A percentile compares a stretch with the other conserved stretches of the same genome.
Conservation (phyloP, 805 yeast genomes). For the Hanseniaspora valbyensis region DNA sequence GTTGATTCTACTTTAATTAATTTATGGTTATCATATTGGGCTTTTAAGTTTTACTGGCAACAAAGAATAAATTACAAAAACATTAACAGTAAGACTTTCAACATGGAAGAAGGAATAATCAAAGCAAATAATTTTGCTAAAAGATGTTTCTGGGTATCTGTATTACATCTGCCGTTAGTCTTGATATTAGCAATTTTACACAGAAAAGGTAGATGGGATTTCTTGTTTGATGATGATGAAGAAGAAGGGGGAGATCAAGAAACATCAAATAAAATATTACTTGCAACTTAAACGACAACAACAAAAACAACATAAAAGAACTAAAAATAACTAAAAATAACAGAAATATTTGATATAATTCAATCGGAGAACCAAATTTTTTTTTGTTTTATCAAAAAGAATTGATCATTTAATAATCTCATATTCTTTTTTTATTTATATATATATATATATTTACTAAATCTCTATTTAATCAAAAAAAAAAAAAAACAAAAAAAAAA, state of each 20-base stretch:
- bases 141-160: slow-evolving; percentile 85
- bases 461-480: no score
- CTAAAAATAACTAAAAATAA: not conserved
- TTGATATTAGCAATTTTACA: slow-evolving; percentile 86
- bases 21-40: slow-evolving; percentile 73
- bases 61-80: slow-evolving; percentile 50
- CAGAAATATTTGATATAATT: not conserved
- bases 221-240: slow-evolving; percentile 35
- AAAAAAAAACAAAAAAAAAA: no score
- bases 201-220: slow-evolving; percentile 91
- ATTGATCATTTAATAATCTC: not conserved
- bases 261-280: not conserved
- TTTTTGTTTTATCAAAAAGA: no score
- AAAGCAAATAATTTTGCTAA: slow-evolving; percentile 63
- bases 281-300: not conserved
- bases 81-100: slow-evolving; percentile 30
- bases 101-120: slow-evolving; percentile 41
- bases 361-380: not conserved
- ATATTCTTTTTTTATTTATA: not conserved
- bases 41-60: slow-evolving; percentile 77
- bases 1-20: slow-evolving; percentile 75
- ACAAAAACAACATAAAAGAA: no score
- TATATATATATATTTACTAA: not conserved
- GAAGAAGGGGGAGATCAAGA: not conserved
- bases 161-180: slow-evolving; percentile 85